Conservation (phyloP, 2,329 filamentous ascomycete species). For the Lachnellula arida region DNA sequence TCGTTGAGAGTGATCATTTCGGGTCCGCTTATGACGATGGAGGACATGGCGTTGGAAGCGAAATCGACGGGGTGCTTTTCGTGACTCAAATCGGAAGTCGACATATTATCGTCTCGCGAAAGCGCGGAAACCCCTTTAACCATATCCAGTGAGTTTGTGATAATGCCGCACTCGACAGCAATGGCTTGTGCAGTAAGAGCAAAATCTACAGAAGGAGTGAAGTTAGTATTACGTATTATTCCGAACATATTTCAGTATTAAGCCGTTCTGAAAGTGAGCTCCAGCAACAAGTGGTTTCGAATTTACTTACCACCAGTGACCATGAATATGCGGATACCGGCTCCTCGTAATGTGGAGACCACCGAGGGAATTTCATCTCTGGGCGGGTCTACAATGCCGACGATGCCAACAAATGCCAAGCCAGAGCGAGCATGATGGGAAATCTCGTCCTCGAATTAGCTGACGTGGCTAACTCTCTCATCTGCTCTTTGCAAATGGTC, state of each 20-base stretch:
- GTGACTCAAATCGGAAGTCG: constrained; percentile 10
- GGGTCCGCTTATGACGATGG: constrained; percentile 60
- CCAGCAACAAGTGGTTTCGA: not conserved
- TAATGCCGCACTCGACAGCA: constrained; percentile 66
- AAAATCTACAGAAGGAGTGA: constrained; percentile 53
- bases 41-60: constrained; percentile 27
- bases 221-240: too few relatives aligned
- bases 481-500: constrained; percentile 38
- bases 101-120: constrained; percentile 17
- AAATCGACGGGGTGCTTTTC: constrained; percentile 10
- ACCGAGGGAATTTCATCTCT: constrained; percentile 56
- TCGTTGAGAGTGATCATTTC: constrained; percentile 63
- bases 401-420: constrained; percentile 50
- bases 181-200: constrained; percentile 71
- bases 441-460: constrained; percentile 52
- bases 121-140: constrained; percentile 50
- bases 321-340: constrained; percentile 75
- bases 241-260: not conserved
- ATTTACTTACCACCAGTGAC: constrained; percentile 34
- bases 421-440: constrained; percentile 44
- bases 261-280: too few relatives aligned
- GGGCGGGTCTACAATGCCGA: constrained; percentile 56
- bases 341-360: constrained; percentile 58
- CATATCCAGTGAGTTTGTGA: constrained; percentile 45
- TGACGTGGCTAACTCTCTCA: constrained; percentile 40